phyloP scores from a whole-genome alignment of 1,139 yeast genomes.

The Chernovozyma sophiae-reginae region DNA sequence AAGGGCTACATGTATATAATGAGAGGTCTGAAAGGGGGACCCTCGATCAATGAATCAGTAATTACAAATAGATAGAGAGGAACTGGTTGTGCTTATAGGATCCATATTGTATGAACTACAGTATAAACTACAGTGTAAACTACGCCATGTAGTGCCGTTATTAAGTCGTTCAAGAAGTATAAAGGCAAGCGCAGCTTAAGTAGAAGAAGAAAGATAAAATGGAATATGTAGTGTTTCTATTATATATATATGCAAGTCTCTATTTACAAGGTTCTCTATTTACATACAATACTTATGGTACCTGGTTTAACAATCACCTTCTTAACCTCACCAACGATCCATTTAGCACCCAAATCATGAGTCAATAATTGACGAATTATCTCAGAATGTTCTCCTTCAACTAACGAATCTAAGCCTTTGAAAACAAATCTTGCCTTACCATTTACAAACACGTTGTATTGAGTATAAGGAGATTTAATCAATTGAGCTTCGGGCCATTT shows the following conservation, averaged over 20 bases:
- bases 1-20: neutral
- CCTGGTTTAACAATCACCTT: conserved; percentile 25
- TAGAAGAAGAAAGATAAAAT: too few relatives aligned
- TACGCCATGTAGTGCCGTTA: too few relatives aligned
- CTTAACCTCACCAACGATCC: conserved; percentile 10
- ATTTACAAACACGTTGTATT: conserved; percentile 58
- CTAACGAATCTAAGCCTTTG: conserved; percentile 17
- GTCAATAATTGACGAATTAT: conserved; percentile 10
- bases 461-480: conserved; percentile 30
- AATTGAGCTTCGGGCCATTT: conserved; percentile 48
- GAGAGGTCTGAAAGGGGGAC: too few relatives aligned
- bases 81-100: too few relatives aligned
- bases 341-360: conserved; percentile 9
- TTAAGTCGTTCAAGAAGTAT: too few relatives aligned
- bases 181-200: too few relatives aligned
- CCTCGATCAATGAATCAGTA: too few relatives aligned
- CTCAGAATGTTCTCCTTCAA: conserved; percentile 10
- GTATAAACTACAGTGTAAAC: too few relatives aligned
- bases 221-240: too few relatives aligned
- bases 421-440: conserved; percentile 61
- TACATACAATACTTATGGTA: conserved; percentile 23
- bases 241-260: conserved; percentile 9
- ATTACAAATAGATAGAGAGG: neutral
- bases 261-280: conserved; percentile 3
- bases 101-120: too few relatives aligned